Base-by-base conservation (phyloP, 306 rosid genomes). In the Vigna mungo region DNA sequence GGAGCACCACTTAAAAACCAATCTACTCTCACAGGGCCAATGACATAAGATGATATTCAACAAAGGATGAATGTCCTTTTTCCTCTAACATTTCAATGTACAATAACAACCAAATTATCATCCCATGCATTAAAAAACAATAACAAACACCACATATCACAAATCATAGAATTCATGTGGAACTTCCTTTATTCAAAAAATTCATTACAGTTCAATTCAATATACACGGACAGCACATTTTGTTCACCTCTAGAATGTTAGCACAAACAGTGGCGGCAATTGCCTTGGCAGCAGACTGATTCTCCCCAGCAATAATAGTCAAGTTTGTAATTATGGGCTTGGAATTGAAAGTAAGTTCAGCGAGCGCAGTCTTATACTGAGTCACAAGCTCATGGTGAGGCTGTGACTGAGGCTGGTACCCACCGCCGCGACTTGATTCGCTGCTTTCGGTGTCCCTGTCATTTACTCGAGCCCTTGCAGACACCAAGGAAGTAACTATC, bases 221-320 rank as follows among this genome's bases (percentile, higher is more conserved):
- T 49, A 76, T 69, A 44, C 81, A 59, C 73, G 85, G 78, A 4
- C 77, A 82, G 56, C 77, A 83, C 80, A 83, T 70, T 55, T 75
- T 74, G 85, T 88, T 96, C 98, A 96, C 99, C 99, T 96, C 99
- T 37, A 96, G 39, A 81, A 96, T 93, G 84, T 96, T 87, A 77
- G 77, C 59, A 82, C 96, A 96, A 71, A 96, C 84, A 15, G 89
- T 72, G 10, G 85, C 92, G 17, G 94, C 86, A 36, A 96, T 83
- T 7, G 96, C 87, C 86, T 89, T 91, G 0, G 98, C 97, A 1
- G 98, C 98, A 55, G 79, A 80, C 4, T 75, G 83, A 32, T 84
- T 96, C 85, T 96, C 99, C 5, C 98, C 99, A 0, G 99, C 99
- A 34, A 96, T 96, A 72, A 96, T 96, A 36, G 99, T 96, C 94